Evolutionary conservation across 805 yeast genomes (phyloP).

Genomic region (Scheffersomyces spartinae): DNA sequence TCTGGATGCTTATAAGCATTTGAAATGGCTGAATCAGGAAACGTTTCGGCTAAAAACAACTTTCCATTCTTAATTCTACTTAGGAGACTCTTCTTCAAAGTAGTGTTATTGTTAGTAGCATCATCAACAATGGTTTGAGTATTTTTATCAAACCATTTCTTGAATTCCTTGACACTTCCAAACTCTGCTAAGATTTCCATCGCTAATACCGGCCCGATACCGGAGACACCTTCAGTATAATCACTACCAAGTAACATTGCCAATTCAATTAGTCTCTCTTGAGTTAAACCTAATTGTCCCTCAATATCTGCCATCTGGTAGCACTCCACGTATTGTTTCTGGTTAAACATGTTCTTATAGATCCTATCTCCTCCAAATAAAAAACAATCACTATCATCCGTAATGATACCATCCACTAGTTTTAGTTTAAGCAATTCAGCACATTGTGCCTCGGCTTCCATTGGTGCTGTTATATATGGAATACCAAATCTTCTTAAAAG

Average conservation of each 20-base stretch:
- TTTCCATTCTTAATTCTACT: slow-evolving; percentile 42
- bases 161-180: slow-evolving; percentile 30
- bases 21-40: slow-evolving; percentile 59
- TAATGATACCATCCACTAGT: slow-evolving; percentile 87
- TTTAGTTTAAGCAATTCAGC: slow-evolving; percentile 60
- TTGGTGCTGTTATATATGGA: slow-evolving; percentile 91
- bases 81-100: slow-evolving; percentile 48
- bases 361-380: slow-evolving; percentile 79
- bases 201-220: slow-evolving; percentile 89
- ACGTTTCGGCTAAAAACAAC: slow-evolving; percentile 43
- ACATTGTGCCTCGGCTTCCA: slow-evolving; percentile 99
- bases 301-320: slow-evolving; percentile 52
- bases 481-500: slow-evolving; percentile 80
- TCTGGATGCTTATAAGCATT: slow-evolving; percentile 74
- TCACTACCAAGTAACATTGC: slow-evolving; percentile 89
- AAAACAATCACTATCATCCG: slow-evolving; percentile 96
- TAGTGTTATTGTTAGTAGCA: slow-evolving; percentile 27
- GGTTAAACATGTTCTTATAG: slow-evolving; percentile 90
- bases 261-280: slow-evolving; percentile 58
- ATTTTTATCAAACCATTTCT: slow-evolving; percentile 47
- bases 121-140: slow-evolving; percentile 22
- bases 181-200: slow-evolving; percentile 87
- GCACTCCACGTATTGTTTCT: slow-evolving; percentile 83
- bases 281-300: slow-evolving; percentile 51
- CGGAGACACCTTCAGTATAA: slow-evolving; percentile 85